A percentile compares a stretch with the other conserved stretches of the same genome.
Evolutionary conservation across 1,284 basidiomycete species (phyloP).

Genomic region (Ustilago trichophora): DNA sequence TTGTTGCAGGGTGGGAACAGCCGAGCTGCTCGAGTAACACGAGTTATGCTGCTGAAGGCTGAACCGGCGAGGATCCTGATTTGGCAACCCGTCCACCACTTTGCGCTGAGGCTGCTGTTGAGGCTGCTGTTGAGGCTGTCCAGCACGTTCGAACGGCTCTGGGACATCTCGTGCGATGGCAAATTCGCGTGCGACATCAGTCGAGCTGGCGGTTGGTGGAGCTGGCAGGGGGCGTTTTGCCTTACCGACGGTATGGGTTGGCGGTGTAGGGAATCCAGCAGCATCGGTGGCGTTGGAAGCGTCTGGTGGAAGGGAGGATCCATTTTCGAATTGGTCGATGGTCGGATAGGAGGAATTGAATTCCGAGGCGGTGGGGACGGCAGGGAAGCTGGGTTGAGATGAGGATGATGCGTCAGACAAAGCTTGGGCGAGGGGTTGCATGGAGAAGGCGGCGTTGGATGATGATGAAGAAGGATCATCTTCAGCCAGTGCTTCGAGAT

Average conservation of each 20-base stretch:
- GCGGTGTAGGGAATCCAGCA: conserved; percentile 33
- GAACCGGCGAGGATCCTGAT: conserved; percentile 20
- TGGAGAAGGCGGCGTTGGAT: conserved; percentile 18
- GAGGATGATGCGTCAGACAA: conserved; percentile 11
- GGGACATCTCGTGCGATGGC: conserved; percentile 45
- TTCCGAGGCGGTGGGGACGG: conserved; percentile 43
- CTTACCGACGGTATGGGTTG: conserved; percentile 41
- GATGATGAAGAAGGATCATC: conserved; percentile 1
- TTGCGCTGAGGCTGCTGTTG: conserved; percentile 5
- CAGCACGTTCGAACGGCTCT: conserved; percentile 31
- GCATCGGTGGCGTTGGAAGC: conserved; percentile 1
- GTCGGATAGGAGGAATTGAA: conserved; percentile 51
- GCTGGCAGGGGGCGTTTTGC: conserved; percentile 41
- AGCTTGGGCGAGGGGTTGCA: conserved; percentile 15
- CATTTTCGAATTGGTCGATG: conserved; percentile 54
- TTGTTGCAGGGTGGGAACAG: conserved; percentile 10
- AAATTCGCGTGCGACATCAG: conserved; percentile 42
- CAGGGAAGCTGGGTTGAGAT: conserved; percentile 17
- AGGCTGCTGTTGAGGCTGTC: conserved; percentile 4
- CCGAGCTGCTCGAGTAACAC: conserved; percentile 14
- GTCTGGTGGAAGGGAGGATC: neutral
- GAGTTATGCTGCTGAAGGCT: conserved; percentile 19
- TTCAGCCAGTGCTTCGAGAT: conserved; percentile 27
- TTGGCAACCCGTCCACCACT: conserved; percentile 38
- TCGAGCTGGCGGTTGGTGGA: conserved; percentile 34